Conservation (phyloP, 805 yeast species). For the Monosporozyma siamensis region DNA sequence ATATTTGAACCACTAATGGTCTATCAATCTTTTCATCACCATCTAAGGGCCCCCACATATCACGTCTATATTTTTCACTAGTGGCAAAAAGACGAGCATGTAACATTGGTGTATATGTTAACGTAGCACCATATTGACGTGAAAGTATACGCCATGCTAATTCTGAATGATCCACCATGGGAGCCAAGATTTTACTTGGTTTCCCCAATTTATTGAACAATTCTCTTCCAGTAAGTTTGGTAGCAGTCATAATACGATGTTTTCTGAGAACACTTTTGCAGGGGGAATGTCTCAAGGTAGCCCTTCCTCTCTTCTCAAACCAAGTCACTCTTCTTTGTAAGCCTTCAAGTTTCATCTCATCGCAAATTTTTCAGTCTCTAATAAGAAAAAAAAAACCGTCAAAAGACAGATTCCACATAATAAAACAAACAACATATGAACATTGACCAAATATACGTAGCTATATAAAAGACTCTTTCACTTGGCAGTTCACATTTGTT, state of each 20-base stretch:
- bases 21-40: constrained; percentile 64
- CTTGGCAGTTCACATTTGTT: too few relatives aligned
- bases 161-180: constrained; percentile 97
- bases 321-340: too few relatives aligned
- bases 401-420: too few relatives aligned
- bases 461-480: neutral
- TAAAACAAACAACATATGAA: too few relatives aligned
- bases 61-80: constrained; percentile 67
- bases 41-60: constrained; percentile 64
- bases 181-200: constrained; percentile 87
- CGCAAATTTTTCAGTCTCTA: neutral
- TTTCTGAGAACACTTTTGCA: too few relatives aligned
- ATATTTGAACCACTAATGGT: constrained; percentile 88
- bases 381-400: too few relatives aligned
- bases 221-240: constrained; percentile 46
- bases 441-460: too few relatives aligned
- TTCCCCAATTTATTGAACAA: constrained; percentile 59
- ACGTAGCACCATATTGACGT: constrained; percentile 81
- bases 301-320: too few relatives aligned
- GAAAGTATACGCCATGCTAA: constrained; percentile 89
- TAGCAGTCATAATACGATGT: neutral
- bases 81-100: constrained; percentile 88
- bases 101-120: constrained; percentile 94
- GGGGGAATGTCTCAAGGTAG: too few relatives aligned
- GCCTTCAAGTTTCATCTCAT: neutral